Base-by-base conservation (phyloP, 2,329 filamentous ascomycete species). In the Alternaria longipes region DNA sequence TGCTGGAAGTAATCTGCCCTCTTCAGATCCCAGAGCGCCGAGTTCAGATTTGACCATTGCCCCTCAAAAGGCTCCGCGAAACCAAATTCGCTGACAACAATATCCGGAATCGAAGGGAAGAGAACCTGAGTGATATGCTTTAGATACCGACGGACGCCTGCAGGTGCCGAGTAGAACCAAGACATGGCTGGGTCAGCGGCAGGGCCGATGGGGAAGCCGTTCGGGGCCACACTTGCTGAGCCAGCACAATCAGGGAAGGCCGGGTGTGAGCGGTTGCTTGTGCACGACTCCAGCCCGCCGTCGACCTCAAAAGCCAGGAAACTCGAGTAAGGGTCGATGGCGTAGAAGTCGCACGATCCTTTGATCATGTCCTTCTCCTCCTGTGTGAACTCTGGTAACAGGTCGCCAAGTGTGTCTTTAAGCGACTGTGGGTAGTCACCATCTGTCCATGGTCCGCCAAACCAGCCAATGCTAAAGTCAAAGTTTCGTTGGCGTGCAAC, bases 401-500 rank as follows among this genome's bases (percentile, higher is more conserved):
- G 61, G 50, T 80, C 74, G 12, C 79, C 79, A 2, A 81, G 72
- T 3, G 80, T 81, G 8, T 77, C 74, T 55, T 78, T 81, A 20
- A 81, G 68, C 5, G 69, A 73, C 45, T 75, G 64, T 0, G 79
- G 79, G 55, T 81, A 82, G 63, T 82, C 80, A 36, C 80, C 78
- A 56, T 83, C 79, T 6, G 78, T 78, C 81, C 81, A 84, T n/a
- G 79, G 78, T 3, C 81, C 81, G 18, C 78, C 79, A 57, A 83
- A 83, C 81, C 81, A 83, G 5, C 81, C 81, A 22, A 80, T 72
- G 52, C 71, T 73, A 65, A 81, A 82, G 60, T 81, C 79, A 52
- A 77, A 80, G 57, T 76, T 76, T n/a, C 80, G 72, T 54, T 80
- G 77, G 5, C 72, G 70, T 6, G 80, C 77, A 11, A 73, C 66